Evolutionary conservation across 495 filamentous ascomycete genomes (phyloP), one percentile per base, ranked within the genome.

Genomic region (Aspergillus indologenus): DNA sequence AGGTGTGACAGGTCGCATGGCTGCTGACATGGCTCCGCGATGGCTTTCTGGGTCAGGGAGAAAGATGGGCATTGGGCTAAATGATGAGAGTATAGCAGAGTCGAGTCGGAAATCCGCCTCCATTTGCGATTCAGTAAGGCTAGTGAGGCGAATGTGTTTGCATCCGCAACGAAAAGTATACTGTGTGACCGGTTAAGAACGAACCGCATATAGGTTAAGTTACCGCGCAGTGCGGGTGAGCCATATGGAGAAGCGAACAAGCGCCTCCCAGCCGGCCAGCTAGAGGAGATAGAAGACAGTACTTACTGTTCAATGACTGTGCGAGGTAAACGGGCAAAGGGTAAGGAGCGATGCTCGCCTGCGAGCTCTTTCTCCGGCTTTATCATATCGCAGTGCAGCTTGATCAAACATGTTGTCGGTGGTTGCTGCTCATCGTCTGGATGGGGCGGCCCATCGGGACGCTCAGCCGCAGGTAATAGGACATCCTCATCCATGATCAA

Each of bases 91-190:
- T 93, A 95, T 58, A 95, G 80, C 54, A 84, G 74, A 3, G 85
- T 71, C 48, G 85, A 85, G 65, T 90, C 84, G 12, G 90, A 92
- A 58, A 87, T 82, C 22, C 74, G 79, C 58, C 87, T 82, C 90
- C 90, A 95, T 79, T 85, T 82, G 52, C 81, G 77, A 72, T 91
- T 92, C 60, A 95, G 73, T n/a, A 92, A 71, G n/a, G 88, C 79
- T 54, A 95, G 76, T 26, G 90, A 94, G 22, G 90, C 89, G 70
- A 95, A 95, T 44, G 84, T 84, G 71, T 90, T 87, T 53, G 90
- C 83, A 63, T 90, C 90, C 44, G 83, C 84, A 44, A 81, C 76
- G 69, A 86, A 85, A 44, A 95, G 83, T 63, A 93, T 92, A 64
- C 90, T 95, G 67, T 21, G 54, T 11, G 12, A 17, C 46, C 51